Percentiles rank a stretch among this genome's conserved stretches.
Conservation (phyloP, 164 flowering plant species). For the Warburgia ugandensis region DNA sequence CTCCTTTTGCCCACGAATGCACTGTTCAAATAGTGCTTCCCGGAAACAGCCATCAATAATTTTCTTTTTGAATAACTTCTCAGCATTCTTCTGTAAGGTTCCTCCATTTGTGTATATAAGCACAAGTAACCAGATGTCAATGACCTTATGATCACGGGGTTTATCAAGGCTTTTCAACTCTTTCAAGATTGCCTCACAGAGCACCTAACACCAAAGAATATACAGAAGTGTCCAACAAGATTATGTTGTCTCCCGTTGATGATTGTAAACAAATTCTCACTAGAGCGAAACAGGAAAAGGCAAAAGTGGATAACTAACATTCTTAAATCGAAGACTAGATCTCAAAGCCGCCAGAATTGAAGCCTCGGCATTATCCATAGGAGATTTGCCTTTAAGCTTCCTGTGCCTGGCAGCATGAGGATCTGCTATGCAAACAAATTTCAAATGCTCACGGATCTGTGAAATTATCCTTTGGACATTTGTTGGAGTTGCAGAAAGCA, state of each 20-base stretch:
- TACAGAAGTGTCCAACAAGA: too few species aligned
- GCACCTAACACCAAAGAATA: constrained; percentile 33
- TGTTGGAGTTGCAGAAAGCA: constrained; percentile 54
- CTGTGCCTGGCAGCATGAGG: constrained; percentile 21
- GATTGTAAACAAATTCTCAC: neutral
- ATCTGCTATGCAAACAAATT: constrained; percentile 40
- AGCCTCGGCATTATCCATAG: constrained; percentile 39
- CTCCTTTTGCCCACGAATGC: constrained; percentile 53
- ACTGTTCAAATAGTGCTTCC: constrained; percentile 55
- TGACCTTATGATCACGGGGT: constrained; percentile 61
- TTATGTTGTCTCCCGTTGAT: too few species aligned
- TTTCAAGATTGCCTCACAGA: constrained; percentile 66
- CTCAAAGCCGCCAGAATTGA: constrained; percentile 61
- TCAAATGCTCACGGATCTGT: constrained; percentile 60
- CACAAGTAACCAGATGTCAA: constrained; percentile 77
- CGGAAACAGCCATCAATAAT: constrained; percentile 49
- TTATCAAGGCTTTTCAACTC: constrained; percentile 51
- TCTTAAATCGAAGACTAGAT: constrained; percentile 68
- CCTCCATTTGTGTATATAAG: constrained; percentile 62
- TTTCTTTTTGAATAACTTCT: constrained; percentile 60
- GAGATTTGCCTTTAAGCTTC: constrained; percentile 58
- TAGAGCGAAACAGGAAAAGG: neutral
- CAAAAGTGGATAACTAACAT: constrained; percentile 37
- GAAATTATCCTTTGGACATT: constrained; percentile 62
- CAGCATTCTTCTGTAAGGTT: constrained; percentile 45